Percentiles rank a stretch among this genome's conserved stretches.
Conservation (phyloP, 148 eudicot species). For the Vaccinium corymbosum region DNA sequence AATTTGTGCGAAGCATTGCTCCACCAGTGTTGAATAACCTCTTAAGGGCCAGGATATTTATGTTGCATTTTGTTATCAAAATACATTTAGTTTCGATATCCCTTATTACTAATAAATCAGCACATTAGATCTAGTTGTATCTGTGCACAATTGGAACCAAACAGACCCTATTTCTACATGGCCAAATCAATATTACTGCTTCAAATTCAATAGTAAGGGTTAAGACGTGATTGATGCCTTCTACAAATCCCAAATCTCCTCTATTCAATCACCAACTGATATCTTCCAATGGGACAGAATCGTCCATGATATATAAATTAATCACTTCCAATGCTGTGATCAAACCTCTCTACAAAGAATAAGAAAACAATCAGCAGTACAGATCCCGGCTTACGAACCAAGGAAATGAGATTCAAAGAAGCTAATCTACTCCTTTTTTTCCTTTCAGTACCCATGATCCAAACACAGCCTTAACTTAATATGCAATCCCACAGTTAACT, state of each 20-base stretch:
- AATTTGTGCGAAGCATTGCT: no score
- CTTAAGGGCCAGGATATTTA: no score
- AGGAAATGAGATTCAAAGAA: not conserved
- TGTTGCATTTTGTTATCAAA: no score
- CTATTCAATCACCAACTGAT: not conserved
- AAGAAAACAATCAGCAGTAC: constrained; percentile 17
- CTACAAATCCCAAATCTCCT: constrained; percentile 2
- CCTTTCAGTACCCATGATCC: no score
- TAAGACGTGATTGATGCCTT: constrained; percentile 14
- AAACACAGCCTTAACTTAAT: constrained; percentile 6
- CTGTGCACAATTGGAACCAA: not conserved
- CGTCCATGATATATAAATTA: constrained; percentile 6
- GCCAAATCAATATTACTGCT: not conserved
- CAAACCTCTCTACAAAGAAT: constrained; percentile 20
- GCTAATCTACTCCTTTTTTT: not conserved
- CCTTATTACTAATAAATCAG: no score
- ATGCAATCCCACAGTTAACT: constrained; percentile 30
- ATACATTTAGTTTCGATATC: no score
- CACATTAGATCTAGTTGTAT: not conserved
- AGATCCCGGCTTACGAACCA: not conserved
- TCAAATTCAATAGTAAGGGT: not conserved
- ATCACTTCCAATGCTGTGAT: constrained; percentile 22
- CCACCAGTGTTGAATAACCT: no score
- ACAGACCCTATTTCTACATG: constrained; percentile 9
- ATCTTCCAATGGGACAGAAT: not conserved